Conservation (phyloP, 2,329 filamentous ascomycete species). For the Xylaria sp. region DNA sequence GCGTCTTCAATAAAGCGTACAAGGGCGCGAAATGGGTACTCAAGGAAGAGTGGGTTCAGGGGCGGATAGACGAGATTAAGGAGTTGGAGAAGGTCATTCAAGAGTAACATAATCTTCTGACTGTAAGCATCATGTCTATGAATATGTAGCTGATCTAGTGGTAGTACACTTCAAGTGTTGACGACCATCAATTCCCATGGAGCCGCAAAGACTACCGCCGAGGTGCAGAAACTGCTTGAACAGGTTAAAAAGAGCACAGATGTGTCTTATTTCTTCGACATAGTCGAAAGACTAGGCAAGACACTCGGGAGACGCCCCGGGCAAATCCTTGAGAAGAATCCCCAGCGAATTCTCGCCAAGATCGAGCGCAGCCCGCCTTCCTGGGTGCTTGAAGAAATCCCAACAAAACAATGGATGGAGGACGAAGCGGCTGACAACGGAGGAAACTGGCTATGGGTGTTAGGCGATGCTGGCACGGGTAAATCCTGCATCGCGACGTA, state of each 20-base stretch:
- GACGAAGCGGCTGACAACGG: neutral
- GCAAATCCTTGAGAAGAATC: constrained; percentile 13
- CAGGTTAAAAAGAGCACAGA: neutral
- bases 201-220: neutral
- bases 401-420: neutral
- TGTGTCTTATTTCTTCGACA: neutral
- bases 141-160: neutral
- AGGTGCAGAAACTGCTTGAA: neutral
- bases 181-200: neutral
- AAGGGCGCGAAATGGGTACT: constrained; percentile 20
- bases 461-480: neutral
- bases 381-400: constrained; percentile 6
- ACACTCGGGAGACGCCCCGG: neutral
- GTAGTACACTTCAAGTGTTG: neutral
- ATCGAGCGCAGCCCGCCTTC: constrained; percentile 13
- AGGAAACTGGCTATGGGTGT: neutral
- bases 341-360: constrained; percentile 14
- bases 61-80: constrained; percentile 18
- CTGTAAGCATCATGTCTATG: neutral
- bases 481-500: neutral
- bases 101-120: neutral
- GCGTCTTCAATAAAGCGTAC: constrained; percentile 1
- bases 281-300: neutral
- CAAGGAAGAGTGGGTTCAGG: constrained; percentile 22
- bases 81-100: constrained; percentile 19